Evolutionary conservation across 148 eudicot genomes (phyloP).

Genomic region (Bassia scoparia): DNA sequence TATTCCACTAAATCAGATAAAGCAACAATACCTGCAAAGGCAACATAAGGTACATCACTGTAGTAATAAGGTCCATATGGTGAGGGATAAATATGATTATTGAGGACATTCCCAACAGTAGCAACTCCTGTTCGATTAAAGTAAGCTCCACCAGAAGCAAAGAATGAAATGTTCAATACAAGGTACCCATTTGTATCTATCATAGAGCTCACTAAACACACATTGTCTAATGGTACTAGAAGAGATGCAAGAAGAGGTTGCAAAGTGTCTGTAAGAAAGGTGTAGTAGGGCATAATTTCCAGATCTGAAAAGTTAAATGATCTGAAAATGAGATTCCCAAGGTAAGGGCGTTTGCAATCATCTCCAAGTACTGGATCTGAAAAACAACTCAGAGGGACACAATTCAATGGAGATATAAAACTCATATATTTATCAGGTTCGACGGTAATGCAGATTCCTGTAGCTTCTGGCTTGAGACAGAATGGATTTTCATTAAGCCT

Average conservation of each 20-base stretch:
- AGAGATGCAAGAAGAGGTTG: slow-evolving; percentile 34
- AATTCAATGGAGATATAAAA: slow-evolving; percentile 25
- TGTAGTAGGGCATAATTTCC: slow-evolving; percentile 35
- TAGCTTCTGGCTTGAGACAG: slow-evolving; percentile 43
- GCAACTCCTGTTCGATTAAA: slow-evolving; percentile 58
- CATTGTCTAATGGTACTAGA: slow-evolving; percentile 47
- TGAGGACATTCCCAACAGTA: slow-evolving; percentile 45
- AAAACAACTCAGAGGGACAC: slow-evolving; percentile 42
- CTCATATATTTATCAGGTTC: slow-evolving; percentile 22
- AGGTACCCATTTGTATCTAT: slow-evolving; percentile 38
- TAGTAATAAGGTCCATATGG: slow-evolving; percentile 61
- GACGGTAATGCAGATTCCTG: slow-evolving; percentile 36
- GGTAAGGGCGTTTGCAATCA: slow-evolving; percentile 54
- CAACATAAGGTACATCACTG: slow-evolving; percentile 39
- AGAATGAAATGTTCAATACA: slow-evolving; percentile 40
- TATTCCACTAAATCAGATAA: neutral
- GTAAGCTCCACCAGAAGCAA: slow-evolving; percentile 42
- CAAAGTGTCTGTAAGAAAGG: slow-evolving; percentile 36
- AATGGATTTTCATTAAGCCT: slow-evolving; percentile 61
- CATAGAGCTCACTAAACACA: slow-evolving; percentile 40
- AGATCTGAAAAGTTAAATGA: slow-evolving; percentile 56
- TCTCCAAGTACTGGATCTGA: slow-evolving; percentile 35
- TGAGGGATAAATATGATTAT: slow-evolving; percentile 38
- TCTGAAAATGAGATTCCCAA: slow-evolving; percentile 51
- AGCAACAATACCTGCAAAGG: slow-evolving; percentile 42